phyloP scores from a whole-genome alignment of 805 yeast genomes.

The Candida pseudofarinosa region DNA sequence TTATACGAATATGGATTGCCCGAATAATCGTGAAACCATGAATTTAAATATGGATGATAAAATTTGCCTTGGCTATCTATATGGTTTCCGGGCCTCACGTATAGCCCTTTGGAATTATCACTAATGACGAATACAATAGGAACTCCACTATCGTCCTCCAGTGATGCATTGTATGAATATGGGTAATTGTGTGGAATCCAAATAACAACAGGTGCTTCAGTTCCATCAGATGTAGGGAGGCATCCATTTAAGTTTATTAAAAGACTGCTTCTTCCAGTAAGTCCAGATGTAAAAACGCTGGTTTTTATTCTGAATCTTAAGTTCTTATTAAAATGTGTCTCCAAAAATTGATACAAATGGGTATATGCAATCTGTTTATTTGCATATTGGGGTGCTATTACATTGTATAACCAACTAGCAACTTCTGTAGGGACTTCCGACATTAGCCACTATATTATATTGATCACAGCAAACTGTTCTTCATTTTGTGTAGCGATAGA shows the following conservation, averaged over 20 bases:
- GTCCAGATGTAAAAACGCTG: conserved; percentile 44
- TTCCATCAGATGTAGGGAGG: conserved; percentile 28
- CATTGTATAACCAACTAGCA: conserved; percentile 38
- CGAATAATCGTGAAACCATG: conserved; percentile 42
- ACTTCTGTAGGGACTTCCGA: conserved; percentile 27
- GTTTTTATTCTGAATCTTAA: conserved; percentile 63
- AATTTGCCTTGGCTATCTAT: conserved; percentile 70
- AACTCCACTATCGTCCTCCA: conserved; percentile 29
- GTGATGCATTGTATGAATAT: conserved; percentile 6
- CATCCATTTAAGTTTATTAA: conserved; percentile 64
- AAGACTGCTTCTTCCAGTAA: conserved; percentile 55
- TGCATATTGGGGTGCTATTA: conserved; percentile 49
- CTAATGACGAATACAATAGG: conserved; percentile 68
- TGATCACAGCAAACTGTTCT: neutral
- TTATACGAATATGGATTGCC: conserved; percentile 14
- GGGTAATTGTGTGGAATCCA: conserved; percentile 83
- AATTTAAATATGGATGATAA: conserved; percentile 63
- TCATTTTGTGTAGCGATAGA: neutral
- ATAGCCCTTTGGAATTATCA: conserved; percentile 37
- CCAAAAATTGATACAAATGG: conserved; percentile 57
- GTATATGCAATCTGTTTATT: conserved; percentile 58
- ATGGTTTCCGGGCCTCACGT: conserved; percentile 54
- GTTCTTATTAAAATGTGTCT: conserved; percentile 34
- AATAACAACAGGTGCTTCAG: conserved; percentile 50
- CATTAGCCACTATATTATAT: conserved; percentile 9